A percentile compares a stretch with the other conserved stretches of the same genome.
Conservation (phyloP, 208 protist species). For the Trichomonas gallinae region DNA sequence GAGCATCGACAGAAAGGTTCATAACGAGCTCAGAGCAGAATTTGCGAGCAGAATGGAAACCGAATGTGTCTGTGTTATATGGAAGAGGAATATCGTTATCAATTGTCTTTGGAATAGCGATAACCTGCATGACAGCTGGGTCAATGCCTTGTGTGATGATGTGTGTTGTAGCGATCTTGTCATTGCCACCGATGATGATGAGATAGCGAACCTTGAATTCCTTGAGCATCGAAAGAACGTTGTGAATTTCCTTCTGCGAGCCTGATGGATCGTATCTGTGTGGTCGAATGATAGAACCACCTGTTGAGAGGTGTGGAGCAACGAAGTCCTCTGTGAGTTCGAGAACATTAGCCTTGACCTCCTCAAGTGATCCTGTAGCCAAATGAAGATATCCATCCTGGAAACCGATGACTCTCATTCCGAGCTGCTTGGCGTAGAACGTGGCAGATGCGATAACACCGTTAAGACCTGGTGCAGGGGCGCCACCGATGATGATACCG, state of each 20-base stretch:
- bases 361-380: neutral
- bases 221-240: neutral
- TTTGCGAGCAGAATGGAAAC: constrained; percentile 26
- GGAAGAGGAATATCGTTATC: constrained; percentile 34
- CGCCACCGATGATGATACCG: neutral
- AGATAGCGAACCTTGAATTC: constrained; percentile 23
- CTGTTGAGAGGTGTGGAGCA: constrained; percentile 6
- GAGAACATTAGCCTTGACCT: neutral
- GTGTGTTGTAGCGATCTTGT: constrained; percentile 21
- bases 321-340: neutral
- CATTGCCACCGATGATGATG: constrained; percentile 33
- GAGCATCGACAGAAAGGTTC: constrained; percentile 26
- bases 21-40: constrained; percentile 17
- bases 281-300: constrained; percentile 20
- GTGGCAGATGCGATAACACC: constrained; percentile 21
- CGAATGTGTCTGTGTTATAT: constrained; percentile 27
- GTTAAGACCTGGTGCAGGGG: neutral
- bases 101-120: constrained; percentile 35
- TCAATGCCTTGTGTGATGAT: constrained; percentile 19
- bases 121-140: constrained; percentile 14
- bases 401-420: constrained; percentile 1
- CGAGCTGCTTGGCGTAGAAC: neutral
- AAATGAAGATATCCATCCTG: constrained; percentile 22
- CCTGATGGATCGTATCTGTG: constrained; percentile 22
- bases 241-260: constrained; percentile 8